Evolutionary conservation across 306 rosid genomes (phyloP).

Genomic region (Acacia melanoxylon): DNA sequence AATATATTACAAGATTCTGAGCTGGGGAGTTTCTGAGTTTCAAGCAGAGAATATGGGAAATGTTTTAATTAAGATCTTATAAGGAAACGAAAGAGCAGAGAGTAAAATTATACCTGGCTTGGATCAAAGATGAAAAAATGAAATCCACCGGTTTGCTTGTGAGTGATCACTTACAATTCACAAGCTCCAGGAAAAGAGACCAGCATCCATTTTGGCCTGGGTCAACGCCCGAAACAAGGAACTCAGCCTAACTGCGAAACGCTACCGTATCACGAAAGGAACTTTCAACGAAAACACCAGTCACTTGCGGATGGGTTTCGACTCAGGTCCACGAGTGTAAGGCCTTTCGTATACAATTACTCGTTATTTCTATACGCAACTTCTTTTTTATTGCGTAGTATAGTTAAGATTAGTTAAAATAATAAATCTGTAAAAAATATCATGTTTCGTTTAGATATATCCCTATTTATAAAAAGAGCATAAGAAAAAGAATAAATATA

Average conservation of each 20-base stretch:
- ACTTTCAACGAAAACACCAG: not conserved
- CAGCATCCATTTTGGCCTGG: not conserved
- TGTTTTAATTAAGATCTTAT: not conserved
- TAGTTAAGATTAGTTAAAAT: too few species aligned
- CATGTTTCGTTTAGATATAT: too few species aligned
- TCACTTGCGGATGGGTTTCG: too few species aligned
- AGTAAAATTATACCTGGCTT: not conserved
- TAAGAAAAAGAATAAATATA: too few species aligned
- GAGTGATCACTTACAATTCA: not conserved
- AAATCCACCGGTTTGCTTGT: too few species aligned
- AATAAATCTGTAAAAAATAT: too few species aligned
- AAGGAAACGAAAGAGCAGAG: not conserved
- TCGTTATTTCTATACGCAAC: too few species aligned
- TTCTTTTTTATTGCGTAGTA: too few species aligned
- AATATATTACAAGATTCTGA: not conserved
- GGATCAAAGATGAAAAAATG: too few species aligned
- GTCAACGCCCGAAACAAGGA: not conserved
- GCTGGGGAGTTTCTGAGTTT: not conserved
- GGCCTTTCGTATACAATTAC: too few species aligned
- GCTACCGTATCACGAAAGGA: not conserved
- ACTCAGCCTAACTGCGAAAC: not conserved
- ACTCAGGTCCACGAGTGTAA: too few species aligned
- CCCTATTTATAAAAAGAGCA: too few species aligned
- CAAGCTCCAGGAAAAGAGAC: not conserved
- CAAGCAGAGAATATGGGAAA: not conserved